These are phyloP conservation scores for Pythium phragmitis DNA, from an alignment of 352 stramenopile species.

Conservation along the genomic window DNA sequence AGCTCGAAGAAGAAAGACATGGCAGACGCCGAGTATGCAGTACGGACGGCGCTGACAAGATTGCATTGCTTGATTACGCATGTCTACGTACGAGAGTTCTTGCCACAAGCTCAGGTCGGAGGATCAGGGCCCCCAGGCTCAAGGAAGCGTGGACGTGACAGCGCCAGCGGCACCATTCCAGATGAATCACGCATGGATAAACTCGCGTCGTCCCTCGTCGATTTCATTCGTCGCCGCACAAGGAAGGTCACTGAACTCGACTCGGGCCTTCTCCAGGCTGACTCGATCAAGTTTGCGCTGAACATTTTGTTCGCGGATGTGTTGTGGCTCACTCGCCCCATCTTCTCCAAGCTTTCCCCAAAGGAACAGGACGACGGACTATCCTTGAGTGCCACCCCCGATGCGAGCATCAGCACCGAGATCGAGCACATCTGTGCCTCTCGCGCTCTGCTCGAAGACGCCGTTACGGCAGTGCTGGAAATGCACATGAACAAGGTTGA, in stretches of 20 bases:
- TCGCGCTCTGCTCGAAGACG: slow-evolving; percentile 53
- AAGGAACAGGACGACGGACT: slow-evolving; percentile 21
- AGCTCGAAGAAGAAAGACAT: slow-evolving; percentile 43
- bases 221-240: slow-evolving; percentile 52
- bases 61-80: slow-evolving; percentile 63
- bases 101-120: slow-evolving; percentile 26
- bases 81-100: slow-evolving; percentile 64
- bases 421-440: slow-evolving; percentile 44
- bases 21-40: slow-evolving; percentile 66
- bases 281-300: slow-evolving; percentile 65
- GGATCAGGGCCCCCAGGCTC: slow-evolving; percentile 1
- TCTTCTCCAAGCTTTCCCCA: slow-evolving; percentile 47
- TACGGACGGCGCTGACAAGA: slow-evolving; percentile 58
- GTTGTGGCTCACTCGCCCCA: slow-evolving; percentile 62
- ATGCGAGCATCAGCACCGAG: slow-evolving; percentile 15
- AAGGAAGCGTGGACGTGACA: slow-evolving; percentile 16
- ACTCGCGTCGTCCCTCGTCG: slow-evolving; percentile 33
- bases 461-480: slow-evolving; percentile 59
- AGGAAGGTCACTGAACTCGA: slow-evolving; percentile 47
- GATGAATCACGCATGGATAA: slow-evolving; percentile 35
- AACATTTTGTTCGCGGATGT: slow-evolving; percentile 75
- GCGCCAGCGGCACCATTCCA: not conserved
- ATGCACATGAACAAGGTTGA: slow-evolving; percentile 69
- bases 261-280: slow-evolving; percentile 47
- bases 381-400: not conserved